Percentiles rank a stretch among this genome's conserved stretches.
These are phyloP conservation scores for Colletotrichum shisoi DNA, from an alignment of 2,329 filamentous ascomycete genomes.

Conservation along the genomic window DNA sequence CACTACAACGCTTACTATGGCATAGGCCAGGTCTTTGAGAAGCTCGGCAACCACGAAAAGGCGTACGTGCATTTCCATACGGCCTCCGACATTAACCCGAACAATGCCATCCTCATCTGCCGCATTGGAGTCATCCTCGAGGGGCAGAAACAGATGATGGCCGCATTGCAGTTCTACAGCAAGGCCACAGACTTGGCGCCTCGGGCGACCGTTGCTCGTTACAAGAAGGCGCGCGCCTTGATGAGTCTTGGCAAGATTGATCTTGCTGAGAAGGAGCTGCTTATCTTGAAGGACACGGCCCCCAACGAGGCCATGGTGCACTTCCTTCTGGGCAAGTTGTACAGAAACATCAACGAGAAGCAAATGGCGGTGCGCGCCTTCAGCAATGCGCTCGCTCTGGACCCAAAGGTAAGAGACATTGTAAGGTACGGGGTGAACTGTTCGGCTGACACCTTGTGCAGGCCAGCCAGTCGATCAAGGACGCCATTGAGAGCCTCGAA, in stretches of 20 bases:
- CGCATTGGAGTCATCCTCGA: conserved; percentile 91
- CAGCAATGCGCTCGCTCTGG: conserved; percentile 91
- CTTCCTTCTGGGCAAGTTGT: conserved; percentile 87
- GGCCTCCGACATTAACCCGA: conserved; percentile 88
- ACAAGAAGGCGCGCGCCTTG: conserved; percentile 89
- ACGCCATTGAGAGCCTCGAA: conserved; percentile 91
- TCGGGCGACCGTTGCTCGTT: conserved; percentile 80
- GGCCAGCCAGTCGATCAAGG: conserved; percentile 94
- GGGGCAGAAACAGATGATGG: conserved; percentile 81
- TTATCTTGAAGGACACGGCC: conserved; percentile 87
- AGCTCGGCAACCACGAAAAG: conserved; percentile 88
- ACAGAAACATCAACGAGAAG: conserved; percentile 75
- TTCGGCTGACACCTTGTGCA: conserved; percentile 50
- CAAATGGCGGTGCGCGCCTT: conserved; percentile 89
- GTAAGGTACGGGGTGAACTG: not conserved
- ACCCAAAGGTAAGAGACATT: conserved; percentile 83
- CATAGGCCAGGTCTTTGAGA: conserved; percentile 82
- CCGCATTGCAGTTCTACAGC: conserved; percentile 81
- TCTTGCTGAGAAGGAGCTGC: conserved; percentile 80
- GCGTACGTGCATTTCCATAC: conserved; percentile 91
- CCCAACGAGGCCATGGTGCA: conserved; percentile 96
- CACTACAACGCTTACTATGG: conserved; percentile 99
- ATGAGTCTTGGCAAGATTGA: conserved; percentile 76
- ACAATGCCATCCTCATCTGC: conserved; percentile 89
- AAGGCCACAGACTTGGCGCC: conserved; percentile 85